Conservation (phyloP, 192 early-diverging fungal genomes). For the Coemansia sp. region DNA sequence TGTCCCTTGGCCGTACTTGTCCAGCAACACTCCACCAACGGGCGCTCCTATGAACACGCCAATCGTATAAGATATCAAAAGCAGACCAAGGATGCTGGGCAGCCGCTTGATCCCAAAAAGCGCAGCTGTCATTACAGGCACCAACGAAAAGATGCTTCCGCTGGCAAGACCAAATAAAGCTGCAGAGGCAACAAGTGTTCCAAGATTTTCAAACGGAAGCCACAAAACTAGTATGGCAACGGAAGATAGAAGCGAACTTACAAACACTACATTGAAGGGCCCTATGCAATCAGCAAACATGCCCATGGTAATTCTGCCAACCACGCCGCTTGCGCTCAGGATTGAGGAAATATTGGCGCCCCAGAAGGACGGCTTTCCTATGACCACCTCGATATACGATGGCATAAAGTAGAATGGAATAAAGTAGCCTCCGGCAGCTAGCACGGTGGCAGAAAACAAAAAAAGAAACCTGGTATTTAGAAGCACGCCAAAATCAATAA, state of each 20-base stretch:
- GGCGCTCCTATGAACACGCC: conserved; percentile 25
- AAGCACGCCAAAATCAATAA: conserved; percentile 19
- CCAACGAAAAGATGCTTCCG: conserved; percentile 27
- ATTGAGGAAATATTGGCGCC: conserved; percentile 39
- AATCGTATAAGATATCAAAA: conserved; percentile 22
- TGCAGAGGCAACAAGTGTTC: conserved; percentile 14
- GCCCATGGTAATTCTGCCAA: conserved; percentile 27
- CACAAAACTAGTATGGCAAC: conserved; percentile 29
- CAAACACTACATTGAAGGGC: conserved; percentile 18
- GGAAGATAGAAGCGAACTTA: conserved; percentile 6
- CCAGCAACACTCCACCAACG: conserved; percentile 19
- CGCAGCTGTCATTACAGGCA: conserved; percentile 26
- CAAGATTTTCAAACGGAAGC: conserved; percentile 26
- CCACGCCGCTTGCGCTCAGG: conserved; percentile 25
- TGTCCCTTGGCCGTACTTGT: conserved; percentile 34
- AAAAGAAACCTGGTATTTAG: conserved; percentile 23
- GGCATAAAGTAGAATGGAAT: conserved; percentile 37
- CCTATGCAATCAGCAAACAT: conserved; percentile 24
- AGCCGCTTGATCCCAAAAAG: conserved; percentile 31
- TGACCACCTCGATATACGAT: conserved; percentile 15
- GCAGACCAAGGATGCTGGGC: conserved; percentile 30
- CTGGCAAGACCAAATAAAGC: conserved; percentile 26
- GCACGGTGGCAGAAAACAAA: conserved; percentile 20
- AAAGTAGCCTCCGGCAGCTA: conserved; percentile 22
- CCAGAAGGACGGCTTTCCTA: conserved; percentile 10